Evolutionary conservation across 225 moss, liverwort and hornwort genomes (phyloP).

Genomic region (Anthoceros angustus): DNA sequence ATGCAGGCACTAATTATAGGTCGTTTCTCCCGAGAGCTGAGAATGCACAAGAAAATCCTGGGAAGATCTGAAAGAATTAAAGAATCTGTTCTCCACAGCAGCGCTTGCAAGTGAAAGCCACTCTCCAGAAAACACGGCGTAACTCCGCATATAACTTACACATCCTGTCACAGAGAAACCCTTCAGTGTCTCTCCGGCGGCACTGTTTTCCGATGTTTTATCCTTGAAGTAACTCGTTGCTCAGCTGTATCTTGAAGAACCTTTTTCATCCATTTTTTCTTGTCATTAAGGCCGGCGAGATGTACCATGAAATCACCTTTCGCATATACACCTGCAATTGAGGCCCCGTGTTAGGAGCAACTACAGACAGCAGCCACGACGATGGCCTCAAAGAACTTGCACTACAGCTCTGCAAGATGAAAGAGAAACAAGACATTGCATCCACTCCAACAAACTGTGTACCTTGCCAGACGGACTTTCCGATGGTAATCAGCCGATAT

Average conservation of each 20-base stretch:
- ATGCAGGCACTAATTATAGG: not conserved
- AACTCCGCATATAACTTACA: not conserved
- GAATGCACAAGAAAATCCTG: not conserved
- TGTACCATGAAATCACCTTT: conserved; percentile 98
- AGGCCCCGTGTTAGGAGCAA: not conserved
- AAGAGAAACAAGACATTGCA: not conserved
- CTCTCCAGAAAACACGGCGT: not conserved
- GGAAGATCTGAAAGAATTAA: not conserved
- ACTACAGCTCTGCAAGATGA: not conserved
- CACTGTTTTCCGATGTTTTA: not conserved
- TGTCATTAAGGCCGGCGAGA: conserved; percentile 82
- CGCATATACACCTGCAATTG: conserved; percentile 73
- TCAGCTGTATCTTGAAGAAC: conserved; percentile 27
- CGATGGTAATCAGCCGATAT: conserved; percentile 47
- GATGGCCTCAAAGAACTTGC: conserved; percentile 5
- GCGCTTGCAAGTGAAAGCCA: not conserved
- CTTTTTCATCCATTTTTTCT: conserved; percentile 70
- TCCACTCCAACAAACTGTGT: no score
- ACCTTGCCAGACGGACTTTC: conserved; percentile 83
- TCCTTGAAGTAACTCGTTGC: not conserved
- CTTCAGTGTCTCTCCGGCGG: not conserved
- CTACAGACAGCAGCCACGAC: no score
- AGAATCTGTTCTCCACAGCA: not conserved
- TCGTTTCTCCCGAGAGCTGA: not conserved
- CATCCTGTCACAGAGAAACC: not conserved